Conservation (phyloP, 768 basidiomycete species). For the Suillus fuscotomentosus region DNA sequence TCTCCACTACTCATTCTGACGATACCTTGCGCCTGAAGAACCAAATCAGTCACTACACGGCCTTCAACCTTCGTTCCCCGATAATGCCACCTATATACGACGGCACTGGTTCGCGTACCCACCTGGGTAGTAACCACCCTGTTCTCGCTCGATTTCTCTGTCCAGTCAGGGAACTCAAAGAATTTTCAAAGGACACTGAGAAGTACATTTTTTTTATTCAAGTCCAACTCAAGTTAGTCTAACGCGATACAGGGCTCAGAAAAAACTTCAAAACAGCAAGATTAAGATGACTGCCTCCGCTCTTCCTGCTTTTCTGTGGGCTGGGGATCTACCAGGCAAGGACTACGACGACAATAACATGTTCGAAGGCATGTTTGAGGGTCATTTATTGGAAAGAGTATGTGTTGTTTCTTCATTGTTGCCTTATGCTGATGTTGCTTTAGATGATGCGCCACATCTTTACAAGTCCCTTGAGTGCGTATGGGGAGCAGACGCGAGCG, state of each 20-base stretch:
- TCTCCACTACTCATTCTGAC: background rate
- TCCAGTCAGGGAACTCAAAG: too few species aligned
- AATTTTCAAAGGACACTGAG: background rate
- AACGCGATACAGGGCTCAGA: background rate
- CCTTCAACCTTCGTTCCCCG: background rate
- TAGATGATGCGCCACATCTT: too few species aligned
- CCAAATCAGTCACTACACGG: background rate
- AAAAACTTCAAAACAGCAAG: background rate
- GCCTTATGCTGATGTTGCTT: too few species aligned
- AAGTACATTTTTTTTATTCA: background rate
- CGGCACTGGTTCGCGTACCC: background rate
- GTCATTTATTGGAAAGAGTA: too few species aligned
- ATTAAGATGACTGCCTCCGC: background rate
- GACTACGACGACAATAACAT: background rate
- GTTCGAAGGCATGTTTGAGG: too few species aligned
- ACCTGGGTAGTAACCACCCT: conserved; percentile 5
- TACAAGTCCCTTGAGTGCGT: too few species aligned
- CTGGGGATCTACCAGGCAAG: background rate
- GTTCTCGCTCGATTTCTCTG: background rate
- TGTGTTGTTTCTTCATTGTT: too few species aligned
- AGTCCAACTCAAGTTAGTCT: background rate
- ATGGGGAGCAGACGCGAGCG: background rate
- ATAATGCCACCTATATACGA: background rate
- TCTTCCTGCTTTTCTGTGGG: conserved; percentile 9
- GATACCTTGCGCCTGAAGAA: background rate